Conservation (phyloP, 139 green algal genomes). For the Nannochloris sp. region DNA sequence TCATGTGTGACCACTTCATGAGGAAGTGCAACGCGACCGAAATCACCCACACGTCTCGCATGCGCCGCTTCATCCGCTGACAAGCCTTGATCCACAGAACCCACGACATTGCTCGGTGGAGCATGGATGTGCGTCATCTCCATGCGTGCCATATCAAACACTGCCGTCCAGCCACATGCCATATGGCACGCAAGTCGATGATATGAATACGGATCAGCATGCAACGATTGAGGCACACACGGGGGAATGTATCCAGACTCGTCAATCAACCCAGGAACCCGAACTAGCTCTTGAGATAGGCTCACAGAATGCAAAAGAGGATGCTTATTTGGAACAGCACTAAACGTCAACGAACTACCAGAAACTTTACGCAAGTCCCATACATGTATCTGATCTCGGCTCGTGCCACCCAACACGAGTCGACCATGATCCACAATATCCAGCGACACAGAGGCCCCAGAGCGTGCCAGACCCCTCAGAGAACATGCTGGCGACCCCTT, state of each 20-base stretch:
- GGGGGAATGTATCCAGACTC: conserved; percentile 15
- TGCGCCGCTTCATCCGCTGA: too few relatives aligned
- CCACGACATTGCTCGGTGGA: neutral
- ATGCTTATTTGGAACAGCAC: conserved; percentile 19
- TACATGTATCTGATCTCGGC: conserved; percentile 14
- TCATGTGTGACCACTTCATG: neutral
- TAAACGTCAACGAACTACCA: conserved; percentile 6
- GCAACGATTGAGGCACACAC: conserved; percentile 18
- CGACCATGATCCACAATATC: neutral
- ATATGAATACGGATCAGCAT: conserved; percentile 11
- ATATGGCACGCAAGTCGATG: conserved; percentile 25
- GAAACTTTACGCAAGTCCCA: conserved; percentile 23
- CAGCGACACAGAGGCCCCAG: neutral
- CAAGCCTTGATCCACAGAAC: too few relatives aligned
- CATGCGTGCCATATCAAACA: conserved; percentile 8
- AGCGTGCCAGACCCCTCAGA: conserved; percentile 3
- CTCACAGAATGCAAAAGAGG: conserved; percentile 14
- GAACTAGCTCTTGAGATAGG: conserved; percentile 10
- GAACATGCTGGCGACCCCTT: neutral
- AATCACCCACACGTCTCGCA: neutral
- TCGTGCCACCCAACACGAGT: conserved; percentile 16
- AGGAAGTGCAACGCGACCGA: neutral
- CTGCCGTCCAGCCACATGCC: conserved; percentile 24
- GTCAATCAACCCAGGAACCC: conserved; percentile 14
- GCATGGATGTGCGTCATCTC: conserved; percentile 29